Percentiles rank a stretch among this genome's conserved stretches.
These are phyloP conservation scores for Diatrype stigma DNA, from an alignment of 2,329 filamentous ascomycete species.

Conservation along the genomic window DNA sequence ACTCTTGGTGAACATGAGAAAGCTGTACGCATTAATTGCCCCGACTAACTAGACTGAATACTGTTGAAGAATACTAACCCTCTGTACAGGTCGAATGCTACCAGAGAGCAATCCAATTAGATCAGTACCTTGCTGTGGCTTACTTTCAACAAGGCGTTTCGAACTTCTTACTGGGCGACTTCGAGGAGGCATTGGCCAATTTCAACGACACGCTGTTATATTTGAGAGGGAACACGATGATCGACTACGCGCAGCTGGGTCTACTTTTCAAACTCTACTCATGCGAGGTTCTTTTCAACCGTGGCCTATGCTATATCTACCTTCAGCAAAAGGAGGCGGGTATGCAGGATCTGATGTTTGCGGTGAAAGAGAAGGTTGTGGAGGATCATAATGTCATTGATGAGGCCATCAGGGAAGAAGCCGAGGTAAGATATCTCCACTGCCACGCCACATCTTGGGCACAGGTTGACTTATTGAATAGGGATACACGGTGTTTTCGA, in stretches of 20 bases:
- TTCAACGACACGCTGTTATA: slow-evolving; percentile 98
- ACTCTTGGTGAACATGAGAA: slow-evolving; percentile 94
- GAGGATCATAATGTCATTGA: slow-evolving; percentile 97
- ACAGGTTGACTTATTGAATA: slow-evolving; percentile 35
- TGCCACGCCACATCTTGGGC: not conserved
- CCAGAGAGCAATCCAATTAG: slow-evolving; percentile 82
- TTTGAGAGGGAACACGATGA: slow-evolving; percentile 91
- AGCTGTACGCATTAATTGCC: slow-evolving; percentile 61
- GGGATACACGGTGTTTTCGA: slow-evolving; percentile 98
- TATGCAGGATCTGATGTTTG: slow-evolving; percentile 85
- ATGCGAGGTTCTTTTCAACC: slow-evolving; percentile 96
- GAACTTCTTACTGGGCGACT: slow-evolving; percentile 94
- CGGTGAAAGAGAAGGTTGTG: slow-evolving; percentile 92
- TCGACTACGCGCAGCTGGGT: slow-evolving; percentile 95
- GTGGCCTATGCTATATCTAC: slow-evolving; percentile 95
- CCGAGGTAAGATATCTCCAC: slow-evolving; percentile 60
- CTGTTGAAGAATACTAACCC: slow-evolving; percentile 13
- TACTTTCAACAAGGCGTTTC: slow-evolving; percentile 99
- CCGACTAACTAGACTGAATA: too few relatives aligned
- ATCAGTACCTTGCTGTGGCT: slow-evolving; percentile 93
- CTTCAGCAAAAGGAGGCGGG: slow-evolving; percentile 86
- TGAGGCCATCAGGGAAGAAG: slow-evolving; percentile 88
- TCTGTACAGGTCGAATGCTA: slow-evolving; percentile 79
- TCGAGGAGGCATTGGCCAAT: slow-evolving; percentile 93
- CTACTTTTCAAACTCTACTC: slow-evolving; percentile 96